Evolutionary conservation across 2,329 filamentous ascomycete genomes (phyloP).

Genomic region (Neofusicoccum ribis): DNA sequence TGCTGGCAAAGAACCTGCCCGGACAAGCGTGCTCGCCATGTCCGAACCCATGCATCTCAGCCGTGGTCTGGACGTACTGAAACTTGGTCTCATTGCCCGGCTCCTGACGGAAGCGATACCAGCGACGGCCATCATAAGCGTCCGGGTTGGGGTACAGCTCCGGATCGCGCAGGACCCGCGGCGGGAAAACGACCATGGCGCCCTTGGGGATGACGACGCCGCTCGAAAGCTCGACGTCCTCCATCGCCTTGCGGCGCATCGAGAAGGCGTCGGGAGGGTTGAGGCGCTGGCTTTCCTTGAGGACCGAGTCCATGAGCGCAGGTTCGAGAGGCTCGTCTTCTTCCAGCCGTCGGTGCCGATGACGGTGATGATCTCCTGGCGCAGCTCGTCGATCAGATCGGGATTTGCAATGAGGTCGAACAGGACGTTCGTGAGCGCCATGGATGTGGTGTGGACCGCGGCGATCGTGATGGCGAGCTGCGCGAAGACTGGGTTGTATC

Average conservation of each 20-base stretch:
- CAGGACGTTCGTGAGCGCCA: background rate
- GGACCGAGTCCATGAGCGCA: conserved; percentile 23
- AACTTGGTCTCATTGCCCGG: conserved; percentile 22
- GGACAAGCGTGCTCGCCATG: conserved; percentile 36
- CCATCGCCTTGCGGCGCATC: background rate
- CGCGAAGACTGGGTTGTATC: no score
- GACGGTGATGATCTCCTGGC: conserved; percentile 17
- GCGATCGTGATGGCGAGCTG: conserved; percentile 16
- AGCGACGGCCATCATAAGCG: background rate
- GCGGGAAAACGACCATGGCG: background rate
- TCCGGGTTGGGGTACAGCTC: background rate
- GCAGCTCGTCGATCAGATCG: conserved; percentile 22
- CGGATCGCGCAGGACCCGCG: background rate
- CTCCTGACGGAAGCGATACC: conserved; percentile 21
- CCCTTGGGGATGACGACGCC: background rate
- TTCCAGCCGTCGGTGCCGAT: background rate
- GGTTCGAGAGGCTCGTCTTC: conserved; percentile 15
- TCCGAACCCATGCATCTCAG: conserved; percentile 26
- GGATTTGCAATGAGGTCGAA: conserved; percentile 23
- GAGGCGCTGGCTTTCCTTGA: conserved; percentile 20
- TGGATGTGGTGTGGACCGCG: conserved; percentile 22
- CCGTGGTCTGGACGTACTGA: conserved; percentile 17
- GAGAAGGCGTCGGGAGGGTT: background rate
- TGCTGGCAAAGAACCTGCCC: conserved; percentile 34
- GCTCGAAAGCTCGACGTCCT: background rate